phyloP scores from a whole-genome alignment of 805 yeast species.

The Teunomyces barrocoloradensis region DNA sequence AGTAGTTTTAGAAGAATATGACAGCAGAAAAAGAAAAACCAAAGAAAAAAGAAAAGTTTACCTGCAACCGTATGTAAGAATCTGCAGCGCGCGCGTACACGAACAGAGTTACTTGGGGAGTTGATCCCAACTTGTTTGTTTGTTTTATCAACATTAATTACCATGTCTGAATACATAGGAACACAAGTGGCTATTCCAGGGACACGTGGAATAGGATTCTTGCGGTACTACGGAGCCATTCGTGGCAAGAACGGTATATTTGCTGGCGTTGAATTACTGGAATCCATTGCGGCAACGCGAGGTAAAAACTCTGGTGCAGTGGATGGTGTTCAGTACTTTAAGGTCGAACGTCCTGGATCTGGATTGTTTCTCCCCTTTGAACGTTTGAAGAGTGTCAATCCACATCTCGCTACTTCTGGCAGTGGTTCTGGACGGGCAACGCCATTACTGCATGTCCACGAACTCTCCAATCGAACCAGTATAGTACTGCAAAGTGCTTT shows the following conservation, averaged over 20 bases:
- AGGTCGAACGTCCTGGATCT: constrained; percentile 57
- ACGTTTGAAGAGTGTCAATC: constrained; percentile 36
- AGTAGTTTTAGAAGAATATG: no score
- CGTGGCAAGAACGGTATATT: constrained; percentile 68
- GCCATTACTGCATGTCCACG: not conserved
- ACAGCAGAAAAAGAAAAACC: no score
- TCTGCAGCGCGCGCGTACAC: not conserved
- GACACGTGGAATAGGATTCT: constrained; percentile 60
- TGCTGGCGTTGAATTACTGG: constrained; percentile 86
- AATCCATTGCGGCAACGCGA: constrained; percentile 49
- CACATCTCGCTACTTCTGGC: constrained; percentile 17
- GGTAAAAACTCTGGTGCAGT: constrained; percentile 90
- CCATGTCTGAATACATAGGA: constrained; percentile 33
- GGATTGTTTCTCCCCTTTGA: constrained; percentile 74
- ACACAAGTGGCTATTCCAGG: constrained; percentile 56
- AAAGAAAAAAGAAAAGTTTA: not conserved
- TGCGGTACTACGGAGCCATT: constrained; percentile 71
- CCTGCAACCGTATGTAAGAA: not conserved
- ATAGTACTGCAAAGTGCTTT: not conserved
- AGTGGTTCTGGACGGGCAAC: not conserved
- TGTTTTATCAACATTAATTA: not conserved
- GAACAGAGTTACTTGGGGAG: no score
- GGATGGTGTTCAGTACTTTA: constrained; percentile 68
- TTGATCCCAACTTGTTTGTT: not conserved
- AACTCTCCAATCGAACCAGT: not conserved